Evolutionary conservation across 2,329 filamentous ascomycete genomes (phyloP).

Genomic region (Alternaria brassicae): DNA sequence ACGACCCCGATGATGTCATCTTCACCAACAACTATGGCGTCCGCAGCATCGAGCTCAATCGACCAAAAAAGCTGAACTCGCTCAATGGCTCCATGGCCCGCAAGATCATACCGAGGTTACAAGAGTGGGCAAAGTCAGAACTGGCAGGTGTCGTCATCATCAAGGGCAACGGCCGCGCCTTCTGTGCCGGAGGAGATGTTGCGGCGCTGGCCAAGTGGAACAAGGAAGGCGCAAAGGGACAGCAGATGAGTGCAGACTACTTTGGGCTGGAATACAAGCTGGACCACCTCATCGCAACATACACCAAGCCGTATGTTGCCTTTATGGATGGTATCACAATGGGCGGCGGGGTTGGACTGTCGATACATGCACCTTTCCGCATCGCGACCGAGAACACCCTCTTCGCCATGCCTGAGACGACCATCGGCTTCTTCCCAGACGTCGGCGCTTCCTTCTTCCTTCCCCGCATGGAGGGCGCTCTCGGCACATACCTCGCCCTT

Average conservation of each 20-base stretch:
- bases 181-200: conserved; percentile 95
- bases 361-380: conserved; percentile 91
- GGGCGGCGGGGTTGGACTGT: conserved; percentile 95
- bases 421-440: conserved; percentile 98
- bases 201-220: conserved; percentile 78
- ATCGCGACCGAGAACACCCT: conserved; percentile 95
- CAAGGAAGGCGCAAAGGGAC: conserved; percentile 69
- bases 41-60: conserved; percentile 91
- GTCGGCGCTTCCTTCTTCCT: conserved; percentile 97
- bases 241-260: conserved; percentile 79
- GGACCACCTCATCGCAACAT: conserved; percentile 93
- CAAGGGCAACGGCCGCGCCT: conserved; percentile 85
- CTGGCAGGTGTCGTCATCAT: conserved; percentile 92
- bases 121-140: conserved; percentile 95
- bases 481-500: conserved; percentile 91
- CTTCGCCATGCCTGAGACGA: conserved; percentile 99
- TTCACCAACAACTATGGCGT: conserved; percentile 90
- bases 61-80: conserved; percentile 89
- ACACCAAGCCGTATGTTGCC: conserved; percentile 89
- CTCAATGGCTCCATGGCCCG: conserved; percentile 93
- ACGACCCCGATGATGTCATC: conserved; percentile 88
- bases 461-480: conserved; percentile 81
- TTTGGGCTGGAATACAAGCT: conserved; percentile 96
- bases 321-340: conserved; percentile 99
- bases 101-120: conserved; percentile 87